phyloP scores from a whole-genome alignment of 345 rosid species.

The Acer yangbiense region DNA sequence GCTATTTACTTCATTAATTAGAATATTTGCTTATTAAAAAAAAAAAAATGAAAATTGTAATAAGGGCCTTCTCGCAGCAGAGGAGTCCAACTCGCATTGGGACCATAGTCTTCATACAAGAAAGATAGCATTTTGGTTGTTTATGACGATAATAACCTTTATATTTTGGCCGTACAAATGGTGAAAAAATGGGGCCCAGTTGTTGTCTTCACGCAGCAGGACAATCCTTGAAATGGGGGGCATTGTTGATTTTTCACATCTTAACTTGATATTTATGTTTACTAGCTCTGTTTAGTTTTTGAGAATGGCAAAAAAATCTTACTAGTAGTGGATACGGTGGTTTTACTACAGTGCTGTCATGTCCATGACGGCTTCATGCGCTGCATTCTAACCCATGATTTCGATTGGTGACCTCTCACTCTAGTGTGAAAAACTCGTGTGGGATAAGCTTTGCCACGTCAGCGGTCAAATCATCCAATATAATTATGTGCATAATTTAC shows the following conservation, averaged over 20 bases:
- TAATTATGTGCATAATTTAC: no score
- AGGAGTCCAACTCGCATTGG: background rate
- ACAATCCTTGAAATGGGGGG: slow-evolving; percentile 10
- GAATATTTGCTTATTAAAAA: no score
- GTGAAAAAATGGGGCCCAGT: background rate
- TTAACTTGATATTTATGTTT: background rate
- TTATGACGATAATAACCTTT: slow-evolving; percentile 5
- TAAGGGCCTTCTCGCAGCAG: no score
- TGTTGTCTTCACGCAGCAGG: background rate
- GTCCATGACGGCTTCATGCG: background rate
- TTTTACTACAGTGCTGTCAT: background rate
- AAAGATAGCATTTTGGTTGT: no score
- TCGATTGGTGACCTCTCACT: background rate
- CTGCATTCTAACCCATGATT: background rate
- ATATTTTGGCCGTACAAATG: background rate
- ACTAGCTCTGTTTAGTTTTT: no score
- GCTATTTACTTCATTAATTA: no score
- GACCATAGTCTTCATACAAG: background rate
- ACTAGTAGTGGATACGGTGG: background rate
- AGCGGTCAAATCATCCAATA: no score
- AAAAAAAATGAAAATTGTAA: no score
- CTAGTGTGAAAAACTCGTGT: no score
- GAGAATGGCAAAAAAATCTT: background rate
- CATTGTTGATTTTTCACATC: slow-evolving; percentile 4
- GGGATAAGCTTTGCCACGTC: no score